Evolutionary conservation across 495 filamentous ascomycete genomes (phyloP), one percentile per base, ranked within the genome.

Genomic region (Podospora pseudopauciseta): DNA sequence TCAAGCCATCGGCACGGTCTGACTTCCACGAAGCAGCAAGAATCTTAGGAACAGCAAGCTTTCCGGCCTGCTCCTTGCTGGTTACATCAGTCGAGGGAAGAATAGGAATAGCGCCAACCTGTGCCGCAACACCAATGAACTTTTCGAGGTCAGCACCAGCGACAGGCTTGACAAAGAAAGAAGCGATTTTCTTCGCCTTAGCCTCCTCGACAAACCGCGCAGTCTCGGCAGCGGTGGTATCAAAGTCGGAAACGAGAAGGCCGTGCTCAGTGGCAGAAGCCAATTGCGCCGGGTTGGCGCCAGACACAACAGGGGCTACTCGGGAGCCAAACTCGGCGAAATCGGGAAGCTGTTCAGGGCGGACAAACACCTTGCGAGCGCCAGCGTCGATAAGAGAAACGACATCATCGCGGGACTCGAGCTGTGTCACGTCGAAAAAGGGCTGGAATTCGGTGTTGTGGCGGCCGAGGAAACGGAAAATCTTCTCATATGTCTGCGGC

Each of bases 281-380:
- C 18, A 83, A 55, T 9, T 66, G 57, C 49, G 67, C 19, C 57
- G 77, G 26, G 65, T 49, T 70, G 71, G 39, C 68, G 49, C 68
- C 75, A n/a, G 73, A 74, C 30, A 83, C 79, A 9, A 76, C 71
- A 0, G 82, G 79, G 34, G 79, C 80, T 44, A 85, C 78, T 16
- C 82, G 77, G 23, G 76, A 74, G 7, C 82, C 81, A 63, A 77
- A 83, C 69, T 82, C 77, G 28, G 76, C 67, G 64, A 79, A 81
- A 53, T 81, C 77, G 15, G 77, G 68, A 44, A 85, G 65, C 80
- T 92, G 89, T 59, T 90, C 84, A 60, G 88, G 83, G 64, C 85
- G 83, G 61, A 97, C 89, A 77, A 98, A 94, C 59, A 96, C 89
- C 78, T 90, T 95, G 55, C 87, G 85, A n/a, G 92, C 92, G 64